Conservation (phyloP, 805 yeast species). For the Priceomyces fermenticarens region DNA sequence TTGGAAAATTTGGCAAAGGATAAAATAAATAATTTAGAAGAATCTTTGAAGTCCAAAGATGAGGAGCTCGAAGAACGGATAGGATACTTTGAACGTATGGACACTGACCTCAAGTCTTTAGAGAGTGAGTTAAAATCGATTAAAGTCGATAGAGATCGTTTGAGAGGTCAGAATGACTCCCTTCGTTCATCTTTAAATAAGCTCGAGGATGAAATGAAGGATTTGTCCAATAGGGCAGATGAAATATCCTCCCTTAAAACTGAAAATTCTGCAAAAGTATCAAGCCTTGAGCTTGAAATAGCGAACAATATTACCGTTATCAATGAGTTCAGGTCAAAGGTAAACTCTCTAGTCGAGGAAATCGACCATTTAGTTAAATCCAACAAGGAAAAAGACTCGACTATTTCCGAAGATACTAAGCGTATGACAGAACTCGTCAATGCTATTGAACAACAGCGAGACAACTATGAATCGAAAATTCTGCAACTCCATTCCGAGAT, state of each 20-base stretch:
- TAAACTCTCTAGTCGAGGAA: constrained; percentile 24
- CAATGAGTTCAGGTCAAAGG: constrained; percentile 8
- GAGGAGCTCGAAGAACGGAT: constrained; percentile 2
- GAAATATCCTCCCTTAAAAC: neutral
- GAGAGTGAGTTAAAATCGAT: constrained; percentile 4
- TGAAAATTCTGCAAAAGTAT: constrained; percentile 2
- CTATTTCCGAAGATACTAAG: constrained; percentile 27
- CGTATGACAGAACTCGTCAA: constrained; percentile 28
- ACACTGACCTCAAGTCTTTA: constrained; percentile 1
- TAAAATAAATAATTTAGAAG: constrained; percentile 17
- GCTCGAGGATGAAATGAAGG: constrained; percentile 9
- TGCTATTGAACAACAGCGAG: constrained; percentile 17
- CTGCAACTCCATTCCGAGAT: constrained; percentile 11
- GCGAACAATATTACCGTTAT: neutral
- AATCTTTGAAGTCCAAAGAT: constrained; percentile 12
- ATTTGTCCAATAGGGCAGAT: constrained; percentile 10
- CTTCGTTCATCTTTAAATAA: constrained; percentile 8
- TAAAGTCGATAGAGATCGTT: constrained; percentile 11
- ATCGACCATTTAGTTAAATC: constrained; percentile 11
- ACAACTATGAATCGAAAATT: constrained; percentile 14
- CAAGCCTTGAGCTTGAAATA: neutral
- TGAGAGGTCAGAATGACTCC: constrained; percentile 7
- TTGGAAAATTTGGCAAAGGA: constrained; percentile 20
- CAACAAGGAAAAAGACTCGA: constrained; percentile 26
- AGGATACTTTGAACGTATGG: constrained; percentile 4